Base-by-base conservation (phyloP, 2,329 filamentous ascomycete genomes). In the Aschersonia sp. region DNA sequence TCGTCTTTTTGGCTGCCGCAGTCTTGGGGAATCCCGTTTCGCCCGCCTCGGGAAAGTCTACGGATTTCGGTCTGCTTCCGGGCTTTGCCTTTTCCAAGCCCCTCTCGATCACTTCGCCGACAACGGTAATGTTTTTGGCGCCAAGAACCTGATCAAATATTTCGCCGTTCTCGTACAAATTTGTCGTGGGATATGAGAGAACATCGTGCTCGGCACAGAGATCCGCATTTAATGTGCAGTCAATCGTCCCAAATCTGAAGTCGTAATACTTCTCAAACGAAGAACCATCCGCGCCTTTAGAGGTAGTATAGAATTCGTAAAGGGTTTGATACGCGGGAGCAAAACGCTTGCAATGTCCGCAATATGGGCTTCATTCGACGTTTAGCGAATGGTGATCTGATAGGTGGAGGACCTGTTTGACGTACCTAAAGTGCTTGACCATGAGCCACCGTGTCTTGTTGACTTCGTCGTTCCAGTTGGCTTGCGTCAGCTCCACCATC, bases 251-350 rank as follows among this genome's bases (percentile, higher is more conserved):
- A 60, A 98, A 96, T 56, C 85, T 81, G 64, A 95, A 90, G 65
- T 90, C 80, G 66, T 97, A 97, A 63, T 81, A 92, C 47, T 81
- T 73, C 33, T 81, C 80, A 59, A 96, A 96, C 31, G 67, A 65
- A 41, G 73, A 67, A 67, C 78, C 53, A 62, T 71, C 56, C 62
- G 82, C 68, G 12, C 84, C 83, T 57, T 87, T 82, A 39, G 87
- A 92, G 39, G 89, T 96, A 68, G 87, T 71, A 69, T 96, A 98
- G 65, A 82, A 96, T 68, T 98, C 92, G 72, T 97, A 95, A 11
- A 90, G 66, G 5, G 89, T 96, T 66, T 97, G 88, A 72, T 80
- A 96, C 46, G 79, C 82, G 6, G 92, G 92, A 46, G 86, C 87
- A 58, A 87, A 85, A 45, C 75, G 71, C 61, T 75, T 75, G 68